These are phyloP conservation scores for Russula ochroleuca DNA, from an alignment of 768 basidiomycete genomes.

Conservation along the genomic window DNA sequence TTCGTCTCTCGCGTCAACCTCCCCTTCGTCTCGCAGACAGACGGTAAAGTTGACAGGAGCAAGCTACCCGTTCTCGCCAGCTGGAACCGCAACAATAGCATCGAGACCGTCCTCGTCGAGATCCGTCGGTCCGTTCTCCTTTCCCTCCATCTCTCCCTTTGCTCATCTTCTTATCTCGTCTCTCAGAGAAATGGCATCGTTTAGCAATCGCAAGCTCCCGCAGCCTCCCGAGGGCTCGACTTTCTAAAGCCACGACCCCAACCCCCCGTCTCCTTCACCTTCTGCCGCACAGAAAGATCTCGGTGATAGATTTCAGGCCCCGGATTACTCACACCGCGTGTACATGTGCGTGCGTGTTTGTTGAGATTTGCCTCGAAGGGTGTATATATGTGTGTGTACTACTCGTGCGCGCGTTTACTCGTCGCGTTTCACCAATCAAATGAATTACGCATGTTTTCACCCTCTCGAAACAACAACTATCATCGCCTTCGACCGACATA, in stretches of 20 bases:
- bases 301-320: slow-evolving; percentile 16
- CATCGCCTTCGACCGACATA: neutral
- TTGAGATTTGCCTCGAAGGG: neutral
- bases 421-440: neutral
- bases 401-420: neutral
- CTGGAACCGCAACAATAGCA: slow-evolving; percentile 73
- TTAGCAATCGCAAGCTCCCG: slow-evolving; percentile 87
- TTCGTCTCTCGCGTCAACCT: slow-evolving; percentile 91
- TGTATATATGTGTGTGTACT: neutral
- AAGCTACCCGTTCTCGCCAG: slow-evolving; percentile 67
- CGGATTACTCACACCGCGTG: slow-evolving; percentile 10
- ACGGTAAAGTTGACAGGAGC: slow-evolving; percentile 72
- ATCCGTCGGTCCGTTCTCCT: slow-evolving; percentile 67
- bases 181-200: slow-evolving; percentile 87
- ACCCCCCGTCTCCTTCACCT: neutral
- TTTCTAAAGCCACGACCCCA: slow-evolving; percentile 40
- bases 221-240: slow-evolving; percentile 88
- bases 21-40: slow-evolving; percentile 74
- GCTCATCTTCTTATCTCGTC: neutral
- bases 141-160: neutral
- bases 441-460: neutral
- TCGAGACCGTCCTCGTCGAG: slow-evolving; percentile 90
- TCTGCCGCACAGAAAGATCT: neutral
- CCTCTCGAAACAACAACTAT: neutral
- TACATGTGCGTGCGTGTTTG: neutral